Evolutionary conservation across 768 basidiomycete genomes (phyloP), one percentile per base, ranked within the genome.

Genomic region (Coprinopsis cinerea): DNA sequence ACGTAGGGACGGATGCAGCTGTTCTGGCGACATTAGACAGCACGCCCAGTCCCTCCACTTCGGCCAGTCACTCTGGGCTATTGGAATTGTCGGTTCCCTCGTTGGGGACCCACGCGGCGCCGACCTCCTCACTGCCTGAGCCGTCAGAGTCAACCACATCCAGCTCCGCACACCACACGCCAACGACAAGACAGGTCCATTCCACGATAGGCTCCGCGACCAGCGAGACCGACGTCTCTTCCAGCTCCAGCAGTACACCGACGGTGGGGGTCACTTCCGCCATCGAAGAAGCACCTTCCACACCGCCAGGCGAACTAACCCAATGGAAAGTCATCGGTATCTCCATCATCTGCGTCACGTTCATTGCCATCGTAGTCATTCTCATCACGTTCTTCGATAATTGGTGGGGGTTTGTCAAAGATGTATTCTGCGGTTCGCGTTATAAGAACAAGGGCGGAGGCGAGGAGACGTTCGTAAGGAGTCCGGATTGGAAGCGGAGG

Each of bases 281-380:
- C 2, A 17, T n/a, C 26, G 43, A 27, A 47, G 51, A 59, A 37
- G 60, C 61, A 24, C 50, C 61, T 22, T 51, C 61, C 14, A 69
- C 67, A 25, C 67, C 74, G 23, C 67, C 67, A 14, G 69, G 61
- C 17, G 77, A 75, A 58, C 67, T 74, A 18, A 73, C 70, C 24
- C 67, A 77, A 59, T 87, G 85, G 85, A 83, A 84, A 64, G 74
- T 83, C 39, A 74, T 88, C 46, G 85, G 86, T 17, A 77, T 88
- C 50, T 73, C 76, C 11, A 73, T 85, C 48, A 77, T 85, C 52
- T 70, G 75, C n/a, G 71, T 88, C 57, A 80, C 73, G 42, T 70
- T 78, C 30, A 67, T 88, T 45, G 81, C 73, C 23, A 70, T 68
- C 2, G 64, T 76, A 44, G 73, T 84, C 55, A 69, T 86, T 43